Conservation (phyloP, 495 filamentous ascomycete species). For the Penicillium parvum region DNA sequence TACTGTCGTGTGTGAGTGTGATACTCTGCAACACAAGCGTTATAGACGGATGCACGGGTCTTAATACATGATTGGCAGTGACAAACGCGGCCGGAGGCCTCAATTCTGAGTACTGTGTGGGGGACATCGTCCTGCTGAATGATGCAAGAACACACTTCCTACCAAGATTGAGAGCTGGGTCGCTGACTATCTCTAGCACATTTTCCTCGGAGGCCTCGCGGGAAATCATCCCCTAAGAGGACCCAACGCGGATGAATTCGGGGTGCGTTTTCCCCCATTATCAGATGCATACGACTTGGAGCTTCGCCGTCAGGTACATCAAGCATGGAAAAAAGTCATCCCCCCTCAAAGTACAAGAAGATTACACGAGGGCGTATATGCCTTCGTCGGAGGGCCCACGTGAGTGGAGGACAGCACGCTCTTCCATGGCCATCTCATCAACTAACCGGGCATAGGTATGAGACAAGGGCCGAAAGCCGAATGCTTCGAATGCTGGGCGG, state of each 20-base stretch:
- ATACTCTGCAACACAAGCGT: not conserved
- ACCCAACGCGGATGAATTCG: constrained; percentile 64
- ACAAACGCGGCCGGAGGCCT: constrained; percentile 77
- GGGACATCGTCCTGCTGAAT: constrained; percentile 68
- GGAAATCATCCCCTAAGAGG: constrained; percentile 69
- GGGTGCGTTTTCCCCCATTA: constrained; percentile 65
- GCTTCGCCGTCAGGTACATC: constrained; percentile 57
- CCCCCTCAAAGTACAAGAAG: constrained; percentile 37
- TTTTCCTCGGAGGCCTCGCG: constrained; percentile 68
- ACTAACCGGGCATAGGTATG: constrained; percentile 48
- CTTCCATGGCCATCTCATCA: not conserved
- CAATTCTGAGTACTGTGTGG: constrained; percentile 63
- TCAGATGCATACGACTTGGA: constrained; percentile 75
- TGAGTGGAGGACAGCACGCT: constrained; percentile 30
- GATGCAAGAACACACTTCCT: constrained; percentile 48
- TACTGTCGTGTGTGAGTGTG: constrained; percentile 53
- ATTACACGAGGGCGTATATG: constrained; percentile 72
- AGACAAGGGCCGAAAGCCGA: constrained; percentile 73
- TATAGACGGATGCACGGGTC: not conserved
- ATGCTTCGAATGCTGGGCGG: constrained; percentile 64
- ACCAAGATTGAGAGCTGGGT: not conserved
- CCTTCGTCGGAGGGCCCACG: constrained; percentile 68
- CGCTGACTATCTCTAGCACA: constrained; percentile 50
- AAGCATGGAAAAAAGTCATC: constrained; percentile 52
- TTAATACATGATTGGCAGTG: constrained; percentile 39